Conservation (phyloP, 176 grass and related monocot genomes). For the Coix lacrymajobi region DNA sequence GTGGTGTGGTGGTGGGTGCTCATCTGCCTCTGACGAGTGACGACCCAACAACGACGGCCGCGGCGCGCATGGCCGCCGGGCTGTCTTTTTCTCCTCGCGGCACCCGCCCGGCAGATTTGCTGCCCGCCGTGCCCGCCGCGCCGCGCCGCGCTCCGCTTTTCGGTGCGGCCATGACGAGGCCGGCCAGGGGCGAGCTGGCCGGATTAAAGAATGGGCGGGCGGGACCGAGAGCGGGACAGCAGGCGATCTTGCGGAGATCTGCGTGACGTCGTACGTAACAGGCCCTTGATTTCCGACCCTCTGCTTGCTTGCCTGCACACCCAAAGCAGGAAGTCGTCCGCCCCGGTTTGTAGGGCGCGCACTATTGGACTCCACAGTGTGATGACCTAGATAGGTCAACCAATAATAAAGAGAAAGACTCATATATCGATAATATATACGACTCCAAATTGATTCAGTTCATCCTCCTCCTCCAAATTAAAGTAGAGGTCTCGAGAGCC, state of each 20-base stretch:
- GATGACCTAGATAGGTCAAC: background rate
- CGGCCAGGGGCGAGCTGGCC: background rate
- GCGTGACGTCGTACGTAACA: slow-evolving; percentile 6
- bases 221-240: background rate
- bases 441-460: background rate
- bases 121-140: background rate
- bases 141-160: background rate
- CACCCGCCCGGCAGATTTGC: background rate
- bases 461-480: background rate
- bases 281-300: background rate
- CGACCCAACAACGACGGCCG: background rate
- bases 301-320: background rate
- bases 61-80: background rate
- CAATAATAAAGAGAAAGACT: background rate
- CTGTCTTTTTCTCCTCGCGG: background rate
- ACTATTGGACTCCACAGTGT: background rate
- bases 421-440: background rate
- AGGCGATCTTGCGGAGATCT: slow-evolving; percentile 19
- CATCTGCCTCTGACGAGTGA: background rate
- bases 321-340: background rate
- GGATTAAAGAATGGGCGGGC: background rate
- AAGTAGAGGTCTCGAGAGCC: background rate
- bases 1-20: background rate
- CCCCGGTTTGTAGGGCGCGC: background rate
- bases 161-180: background rate